A percentile compares a stretch with the other conserved stretches of the same genome.
phyloP scores from a whole-genome alignment of 108 stramenopile species.

The Fragilaria radians region DNA sequence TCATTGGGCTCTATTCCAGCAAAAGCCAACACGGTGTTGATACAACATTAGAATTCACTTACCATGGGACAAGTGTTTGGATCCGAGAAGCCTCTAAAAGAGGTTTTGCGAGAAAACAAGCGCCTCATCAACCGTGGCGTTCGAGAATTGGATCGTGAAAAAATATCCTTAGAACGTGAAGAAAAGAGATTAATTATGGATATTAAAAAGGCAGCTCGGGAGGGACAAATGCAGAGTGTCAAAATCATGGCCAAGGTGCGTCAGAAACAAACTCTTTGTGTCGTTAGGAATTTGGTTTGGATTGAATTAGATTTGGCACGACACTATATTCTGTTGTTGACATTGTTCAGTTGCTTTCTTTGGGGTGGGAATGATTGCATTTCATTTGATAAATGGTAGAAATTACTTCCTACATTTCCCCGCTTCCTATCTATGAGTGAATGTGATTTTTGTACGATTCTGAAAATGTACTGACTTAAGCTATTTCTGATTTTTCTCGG shows the following conservation, averaged over 20 bases:
- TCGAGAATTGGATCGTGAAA: conserved; percentile 94
- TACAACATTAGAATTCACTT: background rate
- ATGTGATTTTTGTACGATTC: background rate
- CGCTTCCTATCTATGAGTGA: background rate
- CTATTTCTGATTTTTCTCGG: background rate
- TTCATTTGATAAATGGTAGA: background rate
- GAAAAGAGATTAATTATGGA: conserved; percentile 91
- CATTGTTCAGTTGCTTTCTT: too few relatives aligned
- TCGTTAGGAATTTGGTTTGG: background rate
- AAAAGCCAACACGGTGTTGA: background rate
- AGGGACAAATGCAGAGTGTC: conserved; percentile 88
- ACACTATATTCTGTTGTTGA: too few relatives aligned
- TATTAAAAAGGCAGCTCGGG: conserved; percentile 93
- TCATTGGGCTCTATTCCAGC: too few relatives aligned
- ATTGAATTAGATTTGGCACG: background rate
- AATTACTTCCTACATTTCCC: background rate
- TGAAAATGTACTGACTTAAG: background rate
- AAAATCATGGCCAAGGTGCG: conserved; percentile 92
- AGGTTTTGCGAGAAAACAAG: conserved; percentile 96
- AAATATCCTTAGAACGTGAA: conserved; percentile 76
- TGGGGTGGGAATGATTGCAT: background rate
- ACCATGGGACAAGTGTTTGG: conserved; percentile 86
- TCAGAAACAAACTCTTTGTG: background rate
- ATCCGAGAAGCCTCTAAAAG: conserved; percentile 94
- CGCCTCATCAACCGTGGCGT: conserved; percentile 92